phyloP scores from a whole-genome alignment of 768 basidiomycete species.

The Coprinopsis strossmayeri region DNA sequence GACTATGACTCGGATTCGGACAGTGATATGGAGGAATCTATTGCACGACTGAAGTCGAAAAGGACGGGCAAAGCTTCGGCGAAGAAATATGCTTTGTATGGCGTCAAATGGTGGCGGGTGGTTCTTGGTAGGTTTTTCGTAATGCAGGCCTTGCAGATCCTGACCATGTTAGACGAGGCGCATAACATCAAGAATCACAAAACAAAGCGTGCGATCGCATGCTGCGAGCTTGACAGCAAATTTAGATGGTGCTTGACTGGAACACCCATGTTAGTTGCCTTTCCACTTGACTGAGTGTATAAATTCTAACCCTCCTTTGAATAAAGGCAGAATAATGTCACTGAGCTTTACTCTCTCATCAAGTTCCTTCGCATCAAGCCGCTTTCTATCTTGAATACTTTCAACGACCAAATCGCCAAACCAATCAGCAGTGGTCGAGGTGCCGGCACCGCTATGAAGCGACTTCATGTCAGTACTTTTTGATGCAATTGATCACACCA shows the following conservation, averaged over 20 bases:
- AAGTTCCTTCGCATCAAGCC: slow-evolving; percentile 85
- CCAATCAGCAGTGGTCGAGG: slow-evolving; percentile 67
- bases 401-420: slow-evolving; percentile 71
- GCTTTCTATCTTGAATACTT: slow-evolving; percentile 70
- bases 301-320: neutral
- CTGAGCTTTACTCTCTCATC: slow-evolving; percentile 84
- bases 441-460: slow-evolving; percentile 68
- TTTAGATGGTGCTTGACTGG: slow-evolving; percentile 89
- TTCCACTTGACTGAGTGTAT: neutral
- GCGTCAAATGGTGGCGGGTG: slow-evolving; percentile 76
- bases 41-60: slow-evolving; percentile 33
- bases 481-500: neutral
- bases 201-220: slow-evolving; percentile 73
- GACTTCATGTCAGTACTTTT: slow-evolving; percentile 55
- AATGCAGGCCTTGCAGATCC: neutral
- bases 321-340: slow-evolving; percentile 78
- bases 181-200: slow-evolving; percentile 90
- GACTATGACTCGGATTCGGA: slow-evolving; percentile 30
- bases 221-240: slow-evolving; percentile 68
- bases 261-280: slow-evolving; percentile 55
- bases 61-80: slow-evolving; percentile 27
- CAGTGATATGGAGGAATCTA: slow-evolving; percentile 38
- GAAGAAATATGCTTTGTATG: slow-evolving; percentile 67
- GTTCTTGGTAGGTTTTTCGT: slow-evolving; percentile 57
- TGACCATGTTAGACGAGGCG: slow-evolving; percentile 65